These are phyloP conservation scores for Suhomyces terraborum DNA, from an alignment of 1,139 yeast species.

Conservation along the genomic window DNA sequence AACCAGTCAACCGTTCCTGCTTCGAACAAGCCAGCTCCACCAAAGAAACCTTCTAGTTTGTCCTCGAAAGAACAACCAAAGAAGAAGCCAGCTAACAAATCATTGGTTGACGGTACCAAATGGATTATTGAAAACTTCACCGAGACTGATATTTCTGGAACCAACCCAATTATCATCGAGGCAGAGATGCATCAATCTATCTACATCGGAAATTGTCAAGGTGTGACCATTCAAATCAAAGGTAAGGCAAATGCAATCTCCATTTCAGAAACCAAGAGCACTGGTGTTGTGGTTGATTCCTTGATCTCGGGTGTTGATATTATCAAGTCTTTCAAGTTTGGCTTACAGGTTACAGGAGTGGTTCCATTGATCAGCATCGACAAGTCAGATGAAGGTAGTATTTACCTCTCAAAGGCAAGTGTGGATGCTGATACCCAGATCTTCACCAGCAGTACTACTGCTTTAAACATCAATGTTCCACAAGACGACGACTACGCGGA, in stretches of 20 bases:
- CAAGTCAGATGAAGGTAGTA: constrained; percentile 82
- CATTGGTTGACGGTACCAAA: constrained; percentile 74
- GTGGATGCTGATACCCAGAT: constrained; percentile 64
- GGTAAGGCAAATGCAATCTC: constrained; percentile 94
- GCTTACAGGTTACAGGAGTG: constrained; percentile 77
- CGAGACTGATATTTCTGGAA: constrained; percentile 41
- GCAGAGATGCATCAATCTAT: constrained; percentile 87
- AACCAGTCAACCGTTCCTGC: constrained; percentile 42
- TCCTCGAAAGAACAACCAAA: constrained; percentile 41
- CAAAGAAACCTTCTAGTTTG: constrained; percentile 73
- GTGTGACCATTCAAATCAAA: constrained; percentile 74
- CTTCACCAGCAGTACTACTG: constrained; percentile 80
- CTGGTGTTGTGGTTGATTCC: constrained; percentile 79
- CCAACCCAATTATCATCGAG: constrained; percentile 62
- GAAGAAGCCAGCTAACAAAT: constrained; percentile 72
- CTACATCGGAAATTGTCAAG: constrained; percentile 78
- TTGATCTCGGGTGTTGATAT: constrained; percentile 87
- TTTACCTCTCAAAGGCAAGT: constrained; percentile 74
- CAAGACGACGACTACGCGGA: constrained; percentile 68
- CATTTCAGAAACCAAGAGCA: constrained; percentile 66
- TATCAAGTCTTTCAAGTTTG: constrained; percentile 79
- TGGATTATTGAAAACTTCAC: constrained; percentile 88
- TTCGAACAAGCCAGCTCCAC: constrained; percentile 58
- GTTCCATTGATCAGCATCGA: constrained; percentile 86
- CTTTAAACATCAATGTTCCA: constrained; percentile 83